Evolutionary conservation across 2,329 filamentous ascomycete species (phyloP).

Genomic region (Myriosclerotinia duriaeana): DNA sequence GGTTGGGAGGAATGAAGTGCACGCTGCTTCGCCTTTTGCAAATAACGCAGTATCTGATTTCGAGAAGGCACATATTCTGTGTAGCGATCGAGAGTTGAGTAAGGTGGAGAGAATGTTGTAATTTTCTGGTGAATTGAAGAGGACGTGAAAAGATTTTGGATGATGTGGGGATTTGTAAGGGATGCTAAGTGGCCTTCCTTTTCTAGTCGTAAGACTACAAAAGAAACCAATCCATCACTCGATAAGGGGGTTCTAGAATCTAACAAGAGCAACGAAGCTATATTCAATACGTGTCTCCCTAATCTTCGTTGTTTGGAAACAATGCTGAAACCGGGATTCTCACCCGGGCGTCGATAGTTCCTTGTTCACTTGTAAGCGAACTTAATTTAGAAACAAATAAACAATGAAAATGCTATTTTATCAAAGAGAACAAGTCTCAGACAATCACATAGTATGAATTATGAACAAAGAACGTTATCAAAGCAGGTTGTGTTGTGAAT

Average conservation of each 20-base stretch:
- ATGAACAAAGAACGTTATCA: constrained; percentile 8
- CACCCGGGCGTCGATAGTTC: constrained; percentile 1
- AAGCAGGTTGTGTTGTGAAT: constrained; percentile 3
- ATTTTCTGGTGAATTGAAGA: background rate
- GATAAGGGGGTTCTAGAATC: constrained; percentile 7
- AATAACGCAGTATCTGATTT: constrained; percentile 15
- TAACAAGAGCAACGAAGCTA: constrained; percentile 2
- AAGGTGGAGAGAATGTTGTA: background rate
- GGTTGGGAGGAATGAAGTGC: constrained; percentile 9
- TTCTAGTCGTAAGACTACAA: constrained; percentile 13
- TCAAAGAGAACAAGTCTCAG: constrained; percentile 11
- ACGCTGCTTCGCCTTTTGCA: constrained; percentile 2
- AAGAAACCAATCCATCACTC: background rate
- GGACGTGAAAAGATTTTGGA: background rate
- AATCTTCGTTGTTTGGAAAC: background rate
- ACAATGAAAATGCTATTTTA: background rate
- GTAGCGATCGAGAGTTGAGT: background rate
- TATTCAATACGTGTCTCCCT: background rate
- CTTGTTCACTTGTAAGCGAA: background rate
- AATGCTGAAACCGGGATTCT: background rate
- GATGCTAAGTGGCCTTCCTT: background rate
- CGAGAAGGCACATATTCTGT: constrained; percentile 17
- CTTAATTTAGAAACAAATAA: background rate
- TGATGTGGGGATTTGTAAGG: background rate
- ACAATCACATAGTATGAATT: constrained; percentile 8